phyloP scores from a whole-genome alignment of 768 basidiomycete genomes.

The Mycena vitilis region DNA sequence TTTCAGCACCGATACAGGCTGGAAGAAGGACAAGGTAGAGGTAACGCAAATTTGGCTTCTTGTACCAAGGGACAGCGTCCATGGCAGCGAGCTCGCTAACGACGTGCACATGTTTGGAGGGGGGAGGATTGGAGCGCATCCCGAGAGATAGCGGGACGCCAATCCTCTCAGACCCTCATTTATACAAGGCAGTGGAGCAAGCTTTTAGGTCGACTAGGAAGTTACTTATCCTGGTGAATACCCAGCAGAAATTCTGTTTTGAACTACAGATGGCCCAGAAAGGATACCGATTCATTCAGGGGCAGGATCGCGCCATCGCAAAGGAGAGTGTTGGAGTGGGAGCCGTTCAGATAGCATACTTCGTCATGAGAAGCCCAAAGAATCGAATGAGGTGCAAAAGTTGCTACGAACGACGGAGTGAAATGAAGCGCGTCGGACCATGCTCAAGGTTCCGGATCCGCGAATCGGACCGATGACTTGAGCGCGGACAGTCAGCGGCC shows the following conservation, averaged over 20 bases:
- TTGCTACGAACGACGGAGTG: not conserved
- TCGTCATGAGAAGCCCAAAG: conserved; percentile 7
- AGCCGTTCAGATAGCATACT: not conserved
- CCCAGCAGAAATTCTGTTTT: not conserved
- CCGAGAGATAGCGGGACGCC: not conserved
- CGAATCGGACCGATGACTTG: conserved; percentile 9
- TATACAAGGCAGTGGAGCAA: conserved; percentile 16
- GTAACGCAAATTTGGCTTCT: conserved; percentile 20
- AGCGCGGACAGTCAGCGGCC: not conserved
- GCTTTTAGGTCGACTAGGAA: not conserved
- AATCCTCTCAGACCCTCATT: not conserved
- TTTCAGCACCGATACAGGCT: conserved; percentile 23
- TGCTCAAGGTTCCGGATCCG: conserved; percentile 12
- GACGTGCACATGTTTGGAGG: not conserved
- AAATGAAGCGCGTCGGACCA: conserved; percentile 4
- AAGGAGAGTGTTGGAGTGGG: not conserved
- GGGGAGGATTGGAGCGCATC: not conserved
- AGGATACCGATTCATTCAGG: not conserved
- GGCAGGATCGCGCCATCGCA: not conserved
- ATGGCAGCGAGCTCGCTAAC: conserved; percentile 15
- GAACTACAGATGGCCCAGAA: not conserved
- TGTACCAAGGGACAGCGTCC: conserved; percentile 11
- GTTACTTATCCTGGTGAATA: not conserved
- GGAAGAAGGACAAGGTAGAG: conserved; percentile 24
- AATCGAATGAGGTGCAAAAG: not conserved